Percentiles rank a stretch among this genome's conserved stretches.
These are phyloP conservation scores for Halophytophthora batemanensis DNA, from an alignment of 352 stramenopile species.

Conservation along the genomic window DNA sequence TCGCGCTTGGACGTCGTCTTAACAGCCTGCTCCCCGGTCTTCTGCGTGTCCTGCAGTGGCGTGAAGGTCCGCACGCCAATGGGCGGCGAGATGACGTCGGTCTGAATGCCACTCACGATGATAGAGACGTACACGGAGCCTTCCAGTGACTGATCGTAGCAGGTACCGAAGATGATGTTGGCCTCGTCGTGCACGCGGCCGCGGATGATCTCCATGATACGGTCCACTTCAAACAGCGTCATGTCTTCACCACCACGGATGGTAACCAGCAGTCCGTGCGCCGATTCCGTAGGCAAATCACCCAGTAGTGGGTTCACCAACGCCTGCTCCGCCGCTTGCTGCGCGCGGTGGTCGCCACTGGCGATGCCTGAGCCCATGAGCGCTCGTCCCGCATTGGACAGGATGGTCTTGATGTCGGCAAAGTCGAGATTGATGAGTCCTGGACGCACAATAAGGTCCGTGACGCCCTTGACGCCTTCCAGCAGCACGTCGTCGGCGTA, in stretches of 20 bases:
- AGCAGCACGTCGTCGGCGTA: slow-evolving; percentile 95
- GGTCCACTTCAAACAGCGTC: slow-evolving; percentile 91
- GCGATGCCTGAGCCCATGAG: slow-evolving; percentile 94
- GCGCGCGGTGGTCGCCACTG: slow-evolving; percentile 71
- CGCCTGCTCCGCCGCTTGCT: slow-evolving; percentile 91
- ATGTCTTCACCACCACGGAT: slow-evolving; percentile 93
- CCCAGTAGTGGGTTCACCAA: slow-evolving; percentile 94
- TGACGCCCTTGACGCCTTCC: slow-evolving; percentile 95
- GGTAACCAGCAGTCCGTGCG: slow-evolving; percentile 94
- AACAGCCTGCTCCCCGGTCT: slow-evolving; percentile 13
- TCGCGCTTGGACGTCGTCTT: slow-evolving; percentile 14
- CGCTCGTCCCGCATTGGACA: slow-evolving; percentile 91
- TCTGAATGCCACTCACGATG: slow-evolving; percentile 88
- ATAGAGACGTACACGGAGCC: slow-evolving; percentile 86
- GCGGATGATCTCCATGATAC: slow-evolving; percentile 88
- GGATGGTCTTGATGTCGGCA: slow-evolving; percentile 95
- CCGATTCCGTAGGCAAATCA: slow-evolving; percentile 91
- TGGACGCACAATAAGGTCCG: slow-evolving; percentile 94
- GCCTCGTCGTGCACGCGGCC: slow-evolving; percentile 71
- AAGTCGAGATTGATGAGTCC: slow-evolving; percentile 98
- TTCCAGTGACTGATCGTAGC: slow-evolving; percentile 79
- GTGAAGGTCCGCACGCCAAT: slow-evolving; percentile 49
- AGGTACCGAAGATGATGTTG: slow-evolving; percentile 90
- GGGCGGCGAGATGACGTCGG: slow-evolving; percentile 75
- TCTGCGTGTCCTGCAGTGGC: slow-evolving; percentile 37